Base-by-base conservation (phyloP, 1,284 basidiomycete species). In the Ceratobasidium sp. region DNA sequence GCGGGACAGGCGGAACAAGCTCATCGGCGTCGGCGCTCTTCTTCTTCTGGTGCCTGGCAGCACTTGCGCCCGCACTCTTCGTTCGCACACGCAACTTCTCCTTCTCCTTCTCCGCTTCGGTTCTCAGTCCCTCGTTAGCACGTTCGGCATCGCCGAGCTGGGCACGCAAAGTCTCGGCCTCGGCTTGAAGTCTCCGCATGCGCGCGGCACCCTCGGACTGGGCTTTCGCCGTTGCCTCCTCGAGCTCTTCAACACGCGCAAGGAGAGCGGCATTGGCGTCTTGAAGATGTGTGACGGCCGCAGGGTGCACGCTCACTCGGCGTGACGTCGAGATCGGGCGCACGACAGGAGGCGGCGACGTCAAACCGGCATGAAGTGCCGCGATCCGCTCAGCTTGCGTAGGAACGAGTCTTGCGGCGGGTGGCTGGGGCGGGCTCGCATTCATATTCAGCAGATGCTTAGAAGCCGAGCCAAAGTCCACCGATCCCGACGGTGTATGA, bases 321-420 rank as follows among this genome's bases (percentile, higher is more conserved):
- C 66, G 46, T 6, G 47, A 43, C 14, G 49, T n/a, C 13, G 46
- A 35, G 7, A 16, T n/a, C 57, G 35, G 23, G 32, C n/a, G 21
- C n/a, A 32, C 5, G 13, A 43, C 6, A 1, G 66, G 52, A 30
- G 61, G 52, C 11, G 63, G 63, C 4, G 52, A 55, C 11, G 41
- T 23, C 35, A 57, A 26, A 5, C 66, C 66, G 38, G 66, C 66
- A 46, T 69, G 66, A 16, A 69, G 35, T 0, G 52, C 66, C 9
- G 66, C 66, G 11, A 69, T 69, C 11, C 64, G 64, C n/a, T 69
- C 66, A 23, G 66, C 52, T n/a, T 55, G 49, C 1, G 64, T 67
- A 3, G 64, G 64, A 1, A 41, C 66, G 7, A 69, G 54, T 14
- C 52, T 21, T 0, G 66, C 66, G n/a, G 66, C 66, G 6, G 66